Percentiles rank a stretch among this genome's conserved stretches.
These are phyloP conservation scores for Cyphellophora attinorum DNA, from an alignment of 2,329 filamentous ascomycete species.

Conservation along the genomic window DNA sequence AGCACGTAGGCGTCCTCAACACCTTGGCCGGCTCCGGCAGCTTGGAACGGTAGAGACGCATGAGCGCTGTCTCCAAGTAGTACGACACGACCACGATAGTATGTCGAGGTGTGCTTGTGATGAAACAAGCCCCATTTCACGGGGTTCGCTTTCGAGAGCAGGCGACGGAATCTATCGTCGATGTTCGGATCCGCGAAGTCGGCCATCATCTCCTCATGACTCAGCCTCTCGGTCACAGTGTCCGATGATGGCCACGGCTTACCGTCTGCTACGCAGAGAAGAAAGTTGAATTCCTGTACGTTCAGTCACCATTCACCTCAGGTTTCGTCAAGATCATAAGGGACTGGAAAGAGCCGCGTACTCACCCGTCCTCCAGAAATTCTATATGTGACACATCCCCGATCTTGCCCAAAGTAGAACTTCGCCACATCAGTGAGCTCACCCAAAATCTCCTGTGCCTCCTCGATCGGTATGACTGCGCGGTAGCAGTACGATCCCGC, in stretches of 20 bases:
- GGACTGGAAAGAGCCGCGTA: no score
- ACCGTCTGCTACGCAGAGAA: no score
- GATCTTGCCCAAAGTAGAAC: constrained; percentile 10
- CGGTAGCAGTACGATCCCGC: constrained; percentile 11
- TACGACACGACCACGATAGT: constrained; percentile 19
- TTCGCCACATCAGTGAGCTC: constrained; percentile 13
- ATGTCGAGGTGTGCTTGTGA: no score
- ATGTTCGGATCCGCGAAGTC: constrained; percentile 7
- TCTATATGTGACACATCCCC: constrained; percentile 10
- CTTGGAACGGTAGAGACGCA: constrained; percentile 27
- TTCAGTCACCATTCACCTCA: no score
- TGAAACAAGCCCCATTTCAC: constrained; percentile 21
- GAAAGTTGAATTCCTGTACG: no score
- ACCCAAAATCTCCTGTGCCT: constrained; percentile 6
- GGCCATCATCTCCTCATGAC: constrained; percentile 14
- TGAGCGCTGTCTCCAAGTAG: constrained; percentile 32
- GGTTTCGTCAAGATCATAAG: no score
- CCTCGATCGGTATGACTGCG: constrained; percentile 5
- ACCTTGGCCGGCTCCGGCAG: constrained; percentile 27
- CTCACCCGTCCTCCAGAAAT: constrained; percentile 10
- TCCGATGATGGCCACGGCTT: no score
- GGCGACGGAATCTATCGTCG: constrained; percentile 8
- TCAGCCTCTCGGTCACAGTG: no score
- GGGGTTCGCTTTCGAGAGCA: constrained; percentile 7
- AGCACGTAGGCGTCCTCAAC: constrained; percentile 29